Base-by-base conservation (phyloP, 495 filamentous ascomycete genomes). In the Xylaria sp. region DNA sequence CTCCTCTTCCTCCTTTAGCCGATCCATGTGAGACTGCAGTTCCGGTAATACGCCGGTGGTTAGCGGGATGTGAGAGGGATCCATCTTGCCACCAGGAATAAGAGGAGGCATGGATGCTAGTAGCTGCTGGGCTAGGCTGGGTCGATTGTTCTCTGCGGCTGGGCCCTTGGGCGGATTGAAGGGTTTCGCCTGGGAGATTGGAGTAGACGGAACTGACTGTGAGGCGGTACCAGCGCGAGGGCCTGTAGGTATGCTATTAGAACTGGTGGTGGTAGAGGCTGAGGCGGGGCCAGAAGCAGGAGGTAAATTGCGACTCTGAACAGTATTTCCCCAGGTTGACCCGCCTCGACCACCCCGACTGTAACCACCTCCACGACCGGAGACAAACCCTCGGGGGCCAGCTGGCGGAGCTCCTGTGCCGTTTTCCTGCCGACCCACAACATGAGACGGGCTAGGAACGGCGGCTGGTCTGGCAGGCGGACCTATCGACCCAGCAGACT, bases 101-200 rank as follows among this genome's bases (percentile, higher is more conserved):
- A 85, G 67, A 8, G 80, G 75, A 8, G 84, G 81, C 72, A 85
- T 74, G 0, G 79, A 79, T 24, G 81, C 71, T 0, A 86, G 66
- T 8, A 85, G 75, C 59, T 73, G 78, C 63, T 85, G 83, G 0
- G 80, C 82, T 0, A 85, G 78, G 52, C 78, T 82, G 26, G 74
- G 80, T n/a, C 79, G 79, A 9, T 64, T 71, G 46, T 68, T 76
- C 31, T 81, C 78, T 2, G 82, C 80, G 0, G 84, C 79, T 0
- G 84, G 84, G 7, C 84, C 84, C 3, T 84, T 86, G 29, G 84
- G 84, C 0, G 84, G 84, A 59, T 86, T 86, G 71, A 86, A 86
- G 0, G 82, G 80, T 33, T 82, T 82, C 31, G 78, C 70, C n/a
- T 75, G 74, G 35, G 75, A 72, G 24, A 75, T 43, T 0, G 79